phyloP scores from a whole-genome alignment of 108 stramenopile genomes.

The Aurantiochytrium sp. region DNA sequence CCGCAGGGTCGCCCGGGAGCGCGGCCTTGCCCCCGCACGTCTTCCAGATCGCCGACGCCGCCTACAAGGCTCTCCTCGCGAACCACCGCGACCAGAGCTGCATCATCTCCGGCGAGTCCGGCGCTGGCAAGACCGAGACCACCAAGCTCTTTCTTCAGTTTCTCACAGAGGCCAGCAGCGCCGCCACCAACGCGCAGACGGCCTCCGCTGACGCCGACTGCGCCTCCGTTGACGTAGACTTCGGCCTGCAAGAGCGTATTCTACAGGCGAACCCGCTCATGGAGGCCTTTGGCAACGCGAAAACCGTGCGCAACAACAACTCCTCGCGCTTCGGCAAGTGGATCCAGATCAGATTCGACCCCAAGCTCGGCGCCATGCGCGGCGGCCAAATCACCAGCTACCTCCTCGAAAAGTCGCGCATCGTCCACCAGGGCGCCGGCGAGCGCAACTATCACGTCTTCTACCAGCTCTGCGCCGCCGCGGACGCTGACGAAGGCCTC shows the following conservation, averaged over 20 bases:
- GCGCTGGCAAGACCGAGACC: slow-evolving; percentile 56
- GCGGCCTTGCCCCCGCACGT: slow-evolving; percentile 44
- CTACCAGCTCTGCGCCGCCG: slow-evolving; percentile 49
- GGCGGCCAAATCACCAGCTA: slow-evolving; percentile 52
- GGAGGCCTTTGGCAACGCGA: slow-evolving; percentile 54
- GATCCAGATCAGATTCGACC: slow-evolving; percentile 54
- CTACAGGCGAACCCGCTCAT: slow-evolving; percentile 51
- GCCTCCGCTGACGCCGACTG: slow-evolving; percentile 26
- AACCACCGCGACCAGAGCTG: slow-evolving; percentile 33
- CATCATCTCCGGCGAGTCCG: slow-evolving; percentile 56
- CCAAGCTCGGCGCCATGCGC: background rate
- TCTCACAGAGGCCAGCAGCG: slow-evolving; percentile 38
- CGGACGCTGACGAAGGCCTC: background rate
- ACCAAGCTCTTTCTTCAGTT: slow-evolving; percentile 79
- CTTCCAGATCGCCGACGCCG: slow-evolving; percentile 40
- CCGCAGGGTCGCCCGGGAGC: no score
- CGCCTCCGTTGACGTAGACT: slow-evolving; percentile 34
- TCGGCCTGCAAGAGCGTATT: slow-evolving; percentile 37
- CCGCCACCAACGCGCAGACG: no score
- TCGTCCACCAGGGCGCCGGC: slow-evolving; percentile 43
- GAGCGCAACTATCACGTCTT: slow-evolving; percentile 68
- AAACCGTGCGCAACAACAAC: slow-evolving; percentile 51
- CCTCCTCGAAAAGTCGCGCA: slow-evolving; percentile 63
- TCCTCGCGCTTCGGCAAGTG: slow-evolving; percentile 65
- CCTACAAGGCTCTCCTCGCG: slow-evolving; percentile 23